Evolutionary conservation across 176 grass and related monocot species (phyloP), one percentile per base, ranked within the genome.

Genomic region (Oryza meridionalis): DNA sequence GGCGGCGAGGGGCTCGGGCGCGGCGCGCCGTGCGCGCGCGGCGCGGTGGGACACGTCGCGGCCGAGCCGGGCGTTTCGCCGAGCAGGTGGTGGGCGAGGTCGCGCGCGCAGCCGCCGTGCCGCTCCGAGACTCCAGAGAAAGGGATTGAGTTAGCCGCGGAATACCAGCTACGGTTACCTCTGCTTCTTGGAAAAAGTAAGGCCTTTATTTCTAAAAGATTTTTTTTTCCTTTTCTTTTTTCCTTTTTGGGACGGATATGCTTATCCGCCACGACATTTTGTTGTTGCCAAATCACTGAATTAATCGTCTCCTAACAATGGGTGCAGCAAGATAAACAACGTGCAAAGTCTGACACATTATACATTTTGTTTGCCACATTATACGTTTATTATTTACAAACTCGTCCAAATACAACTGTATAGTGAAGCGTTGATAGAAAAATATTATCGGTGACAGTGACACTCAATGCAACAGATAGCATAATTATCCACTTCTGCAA

Each of bases 41-140:
- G 67, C 13, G 42, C 70, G 81, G 55, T 25, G 55, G 61, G 72
- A 84, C 82, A 69, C 73, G 82, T 84, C 64, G 64, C 62, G 21
- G 61, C 55, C 31, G 11, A 43, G 43, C 29, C 70, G 43, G 43
- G 42, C 7, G 10, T 75, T 51, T 49, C 81, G 58, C n/a, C 70
- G 37, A 82, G 2, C n/a, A 55, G 37, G 12, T 38, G 67, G 31
- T 21, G 31, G 15, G 27, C 15, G 47, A 2, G 15, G 49, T 21
- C 49, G 44, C 26, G 65, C 33, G 77, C 16, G 16, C 27, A 4
- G 19, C 53, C 53, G 55, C 11, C 26, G 70, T 16, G 42, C 70
- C 32, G 0, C 19, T 58, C 58, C 7, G 22, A 32, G 22, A 0
- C 19, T 58, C 58, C 7, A 32, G 33, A 24, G 4, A 67, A 35